These are phyloP conservation scores for Paraleonurus japonicus DNA, from an alignment of 257 asterid species.

Conservation along the genomic window DNA sequence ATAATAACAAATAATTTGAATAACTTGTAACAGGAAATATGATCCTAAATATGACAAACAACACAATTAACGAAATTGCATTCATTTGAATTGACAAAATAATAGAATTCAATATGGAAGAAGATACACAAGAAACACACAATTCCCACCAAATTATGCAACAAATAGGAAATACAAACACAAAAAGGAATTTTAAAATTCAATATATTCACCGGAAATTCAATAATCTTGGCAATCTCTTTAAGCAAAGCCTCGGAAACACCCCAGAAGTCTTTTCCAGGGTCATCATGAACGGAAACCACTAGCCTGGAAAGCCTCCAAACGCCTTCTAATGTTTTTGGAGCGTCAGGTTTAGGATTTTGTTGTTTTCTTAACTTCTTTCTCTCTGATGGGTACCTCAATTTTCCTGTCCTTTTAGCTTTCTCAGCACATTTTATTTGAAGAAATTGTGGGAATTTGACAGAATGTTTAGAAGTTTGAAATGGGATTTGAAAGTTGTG, in stretches of 20 bases:
- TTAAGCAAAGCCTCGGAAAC: constrained; percentile 67
- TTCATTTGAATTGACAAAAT: background rate
- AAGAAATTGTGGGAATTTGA: constrained; percentile 25
- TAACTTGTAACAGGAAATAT: background rate
- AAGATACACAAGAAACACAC: background rate
- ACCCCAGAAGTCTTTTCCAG: constrained; percentile 80
- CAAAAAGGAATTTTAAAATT: background rate
- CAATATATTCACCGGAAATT: constrained; percentile 66
- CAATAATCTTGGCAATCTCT: constrained; percentile 82
- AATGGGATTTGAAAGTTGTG: constrained; percentile 31
- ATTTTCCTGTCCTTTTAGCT: constrained; percentile 75
- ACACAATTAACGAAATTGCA: background rate
- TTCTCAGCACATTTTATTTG: constrained; percentile 50
- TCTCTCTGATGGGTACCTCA: constrained; percentile 96
- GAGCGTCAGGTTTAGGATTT: constrained; percentile 32
- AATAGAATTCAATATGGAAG: background rate
- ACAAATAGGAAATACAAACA: background rate
- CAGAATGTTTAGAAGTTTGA: constrained; percentile 13
- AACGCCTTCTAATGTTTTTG: constrained; percentile 52
- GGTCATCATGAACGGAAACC: constrained; percentile 70
- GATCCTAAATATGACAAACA: background rate
- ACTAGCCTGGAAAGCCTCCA: constrained; percentile 83
- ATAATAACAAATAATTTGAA: background rate
- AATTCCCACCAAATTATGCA: constrained; percentile 7
- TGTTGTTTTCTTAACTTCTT: constrained; percentile 58